Evolutionary conservation across 1,284 basidiomycete species (phyloP).

Genomic region (Golubevia pallescens): DNA sequence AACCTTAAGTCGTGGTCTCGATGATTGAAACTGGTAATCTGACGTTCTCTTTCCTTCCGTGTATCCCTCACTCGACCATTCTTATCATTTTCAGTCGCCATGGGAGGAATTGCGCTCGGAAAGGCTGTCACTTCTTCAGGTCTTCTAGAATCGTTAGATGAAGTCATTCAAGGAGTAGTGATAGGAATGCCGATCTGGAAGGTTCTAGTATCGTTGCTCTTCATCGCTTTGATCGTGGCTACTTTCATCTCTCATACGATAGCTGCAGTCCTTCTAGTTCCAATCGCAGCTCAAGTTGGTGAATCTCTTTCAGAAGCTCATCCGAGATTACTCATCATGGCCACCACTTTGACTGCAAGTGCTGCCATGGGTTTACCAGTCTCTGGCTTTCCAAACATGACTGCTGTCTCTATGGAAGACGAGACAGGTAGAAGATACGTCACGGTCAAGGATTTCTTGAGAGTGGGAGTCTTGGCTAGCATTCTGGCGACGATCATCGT

Average conservation of each 20-base stretch:
- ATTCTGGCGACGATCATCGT: conserved; percentile 76
- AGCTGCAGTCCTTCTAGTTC: conserved; percentile 91
- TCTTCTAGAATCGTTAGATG: conserved; percentile 75
- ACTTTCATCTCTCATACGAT: conserved; percentile 69
- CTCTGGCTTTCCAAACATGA: conserved; percentile 86
- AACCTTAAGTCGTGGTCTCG: too few species aligned
- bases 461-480: conserved; percentile 80
- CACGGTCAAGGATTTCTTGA: conserved; percentile 32
- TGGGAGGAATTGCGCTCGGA: conserved; percentile 96
- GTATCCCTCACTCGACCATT: too few species aligned
- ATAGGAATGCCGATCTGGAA: conserved; percentile 77
- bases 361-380: conserved; percentile 98
- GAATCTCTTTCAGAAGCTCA: conserved; percentile 69
- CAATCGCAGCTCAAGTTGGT: conserved; percentile 91
- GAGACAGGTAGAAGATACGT: conserved; percentile 80
- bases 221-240: conserved; percentile 80
- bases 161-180: conserved; percentile 74
- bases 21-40: too few species aligned
- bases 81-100: too few species aligned
- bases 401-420: conserved; percentile 73
- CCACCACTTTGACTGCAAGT: conserved; percentile 47
- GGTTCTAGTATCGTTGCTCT: conserved; percentile 82
- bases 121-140: conserved; percentile 92
- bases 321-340: conserved; percentile 59
- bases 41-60: too few species aligned